Evolutionary conservation across 2,329 filamentous ascomycete species (phyloP).

Genomic region (Biscogniauxia mediterranea): DNA sequence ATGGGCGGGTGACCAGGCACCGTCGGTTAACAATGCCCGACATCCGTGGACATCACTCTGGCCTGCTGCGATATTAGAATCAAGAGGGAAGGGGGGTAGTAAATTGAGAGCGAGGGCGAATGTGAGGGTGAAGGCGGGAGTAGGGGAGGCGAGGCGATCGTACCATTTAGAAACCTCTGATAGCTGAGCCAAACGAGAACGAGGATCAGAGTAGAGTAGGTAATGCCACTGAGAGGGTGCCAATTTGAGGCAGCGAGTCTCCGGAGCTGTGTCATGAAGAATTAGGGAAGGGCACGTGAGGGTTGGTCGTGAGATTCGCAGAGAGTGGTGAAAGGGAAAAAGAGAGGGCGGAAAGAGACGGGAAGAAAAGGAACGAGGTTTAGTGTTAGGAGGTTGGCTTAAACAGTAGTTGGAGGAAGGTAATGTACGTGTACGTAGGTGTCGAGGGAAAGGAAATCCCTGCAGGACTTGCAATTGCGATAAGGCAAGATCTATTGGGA

Average conservation of each 20-base stretch:
- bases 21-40: conserved; percentile 27
- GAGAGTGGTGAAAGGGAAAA: not conserved
- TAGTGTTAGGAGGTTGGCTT: not conserved
- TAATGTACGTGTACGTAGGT: no score
- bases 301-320: not conserved
- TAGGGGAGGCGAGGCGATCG: not conserved
- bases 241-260: conserved; percentile 21
- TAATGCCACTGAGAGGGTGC: conserved; percentile 22
- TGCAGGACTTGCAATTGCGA: not conserved
- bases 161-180: conserved; percentile 21
- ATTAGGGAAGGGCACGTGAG: conserved; percentile 5
- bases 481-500: conserved; percentile 1
- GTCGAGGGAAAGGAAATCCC: not conserved
- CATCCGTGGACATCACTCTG: conserved; percentile 26
- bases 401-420: not conserved
- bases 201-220: conserved; percentile 18
- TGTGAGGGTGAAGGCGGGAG: not conserved
- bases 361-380: not conserved
- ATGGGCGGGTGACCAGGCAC: conserved; percentile 23
- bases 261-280: conserved; percentile 24
- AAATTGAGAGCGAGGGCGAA: not conserved
- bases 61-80: conserved; percentile 20
- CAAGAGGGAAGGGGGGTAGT: not conserved
- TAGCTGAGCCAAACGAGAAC: conserved; percentile 16
- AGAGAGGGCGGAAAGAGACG: not conserved